Base-by-base conservation (phyloP, 257 asterid genomes). In the Euphrasia confusa region DNA sequence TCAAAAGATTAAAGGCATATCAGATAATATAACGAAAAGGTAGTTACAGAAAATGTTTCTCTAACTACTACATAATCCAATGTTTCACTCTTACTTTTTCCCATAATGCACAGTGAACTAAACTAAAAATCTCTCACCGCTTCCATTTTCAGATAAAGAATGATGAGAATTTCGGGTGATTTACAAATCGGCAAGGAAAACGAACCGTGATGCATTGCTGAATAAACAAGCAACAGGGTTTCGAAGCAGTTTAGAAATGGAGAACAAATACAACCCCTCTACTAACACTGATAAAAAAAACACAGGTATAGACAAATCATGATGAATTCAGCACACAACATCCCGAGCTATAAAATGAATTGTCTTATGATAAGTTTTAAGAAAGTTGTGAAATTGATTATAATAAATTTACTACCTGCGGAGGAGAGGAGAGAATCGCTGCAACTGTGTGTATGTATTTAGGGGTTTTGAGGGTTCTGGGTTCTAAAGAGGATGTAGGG, bases 351-450 rank as follows among this genome's bases (percentile, higher is more conserved):
- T 15, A 12, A 37, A 32, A 50, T 15, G 57, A 39, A 59, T 35
- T n/a, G 10, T 62, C 57, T 8, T 11, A 39, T 11, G 26, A 45
- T 48, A 27, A 49, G 30, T 39, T 65, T 21, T 21, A 49, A 48
- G 7, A 2, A 47, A 28, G 21, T 32, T 18, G 21, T 13, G 35
- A 4, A 49, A 53, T 40, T 7, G 39, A 53, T 53, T 14, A 47
- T 48, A 60, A 33, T 44, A 9, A 13, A 35, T 13, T 49, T 53
- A 42, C 37, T 60, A 60, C 72, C 67, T 60, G 35, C 4, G 68
- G 14, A 21, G 60, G 47, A 24, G 37, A 50, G 33, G 32, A 17
- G 27, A 26, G 66, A 49, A 69, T 48, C 54, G 53, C 53, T 5
- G 48, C 48, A 42, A 11, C n/a, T 10, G n/a, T 42, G 53, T 10